These are phyloP conservation scores for Plenodomus lindquistii DNA, from an alignment of 2,329 filamentous ascomycete species.

Conservation along the genomic window DNA sequence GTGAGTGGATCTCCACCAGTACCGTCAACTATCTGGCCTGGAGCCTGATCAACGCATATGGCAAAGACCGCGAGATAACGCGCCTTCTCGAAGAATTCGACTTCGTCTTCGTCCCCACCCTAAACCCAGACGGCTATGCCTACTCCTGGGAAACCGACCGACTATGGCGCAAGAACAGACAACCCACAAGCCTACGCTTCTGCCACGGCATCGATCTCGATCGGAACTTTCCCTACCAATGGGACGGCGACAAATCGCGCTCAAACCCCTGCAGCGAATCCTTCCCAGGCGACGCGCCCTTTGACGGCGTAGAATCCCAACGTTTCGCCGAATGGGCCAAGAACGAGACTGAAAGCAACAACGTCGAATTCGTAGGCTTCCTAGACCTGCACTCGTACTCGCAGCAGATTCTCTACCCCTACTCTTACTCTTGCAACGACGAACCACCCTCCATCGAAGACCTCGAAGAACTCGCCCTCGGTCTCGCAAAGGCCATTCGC, in stretches of 20 bases:
- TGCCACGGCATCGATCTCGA: slow-evolving; percentile 90
- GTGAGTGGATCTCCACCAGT: slow-evolving; percentile 94
- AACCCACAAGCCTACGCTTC: slow-evolving; percentile 78
- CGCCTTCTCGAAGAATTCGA: slow-evolving; percentile 83
- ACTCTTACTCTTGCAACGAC: slow-evolving; percentile 78
- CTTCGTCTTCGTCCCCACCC: slow-evolving; percentile 81
- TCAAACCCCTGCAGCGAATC: slow-evolving; percentile 88
- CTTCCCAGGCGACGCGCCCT: slow-evolving; percentile 81
- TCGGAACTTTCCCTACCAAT: slow-evolving; percentile 81
- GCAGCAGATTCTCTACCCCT: slow-evolving; percentile 92
- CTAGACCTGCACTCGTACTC: slow-evolving; percentile 94
- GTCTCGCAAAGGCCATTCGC: slow-evolving; percentile 86
- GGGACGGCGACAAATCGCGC: slow-evolving; percentile 67
- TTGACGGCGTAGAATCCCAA: slow-evolving; percentile 79
- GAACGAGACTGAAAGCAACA: slow-evolving; percentile 72
- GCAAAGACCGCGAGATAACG: slow-evolving; percentile 70
- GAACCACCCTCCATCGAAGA: slow-evolving; percentile 87
- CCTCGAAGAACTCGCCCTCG: slow-evolving; percentile 84
- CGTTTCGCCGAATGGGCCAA: slow-evolving; percentile 79
- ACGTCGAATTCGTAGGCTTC: slow-evolving; percentile 78
- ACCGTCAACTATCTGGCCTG: slow-evolving; percentile 91
- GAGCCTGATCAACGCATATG: slow-evolving; percentile 81
- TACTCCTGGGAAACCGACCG: slow-evolving; percentile 92
- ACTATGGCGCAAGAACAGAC: slow-evolving; percentile 92
- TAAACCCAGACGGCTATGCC: slow-evolving; percentile 93